phyloP scores from a whole-genome alignment of 2,329 filamentous ascomycete genomes.

The Alternaria triticimaculans region DNA sequence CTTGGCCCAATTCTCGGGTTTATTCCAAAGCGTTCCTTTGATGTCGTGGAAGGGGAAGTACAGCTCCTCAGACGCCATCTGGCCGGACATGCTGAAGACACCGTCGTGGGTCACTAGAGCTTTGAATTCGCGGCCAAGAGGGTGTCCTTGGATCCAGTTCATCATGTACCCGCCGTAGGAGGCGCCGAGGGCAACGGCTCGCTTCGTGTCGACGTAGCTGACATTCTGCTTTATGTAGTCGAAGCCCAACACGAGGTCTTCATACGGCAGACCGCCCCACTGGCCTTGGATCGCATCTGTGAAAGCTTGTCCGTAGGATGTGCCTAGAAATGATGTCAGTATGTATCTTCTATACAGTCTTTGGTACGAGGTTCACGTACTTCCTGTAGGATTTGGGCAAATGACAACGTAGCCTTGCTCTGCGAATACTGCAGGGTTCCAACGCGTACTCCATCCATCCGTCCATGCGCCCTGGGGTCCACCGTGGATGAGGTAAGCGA shows the following conservation, averaged over 20 bases:
- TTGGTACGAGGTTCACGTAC: constrained; percentile 49
- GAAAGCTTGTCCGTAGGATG: constrained; percentile 80
- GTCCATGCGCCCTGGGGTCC: constrained; percentile 80
- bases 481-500: constrained; percentile 82
- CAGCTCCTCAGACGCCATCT: constrained; percentile 59
- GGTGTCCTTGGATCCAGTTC: constrained; percentile 90
- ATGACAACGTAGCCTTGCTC: constrained; percentile 88
- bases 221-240: constrained; percentile 73
- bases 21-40: constrained; percentile 44
- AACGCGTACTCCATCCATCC: constrained; percentile 79
- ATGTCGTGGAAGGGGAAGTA: constrained; percentile 60
- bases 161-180: constrained; percentile 55
- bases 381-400: constrained; percentile 82
- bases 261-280: constrained; percentile 86
- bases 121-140: constrained; percentile 82
- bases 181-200: constrained; percentile 76
- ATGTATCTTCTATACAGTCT: neutral
- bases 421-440: constrained; percentile 86
- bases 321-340: neutral
- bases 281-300: constrained; percentile 77
- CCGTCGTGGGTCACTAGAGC: constrained; percentile 89
- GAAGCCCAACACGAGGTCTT: constrained; percentile 80
- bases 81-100: constrained; percentile 70
- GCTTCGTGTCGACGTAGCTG: constrained; percentile 70
- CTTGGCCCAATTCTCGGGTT: constrained; percentile 58